Base-by-base conservation (phyloP, 2,329 filamentous ascomycete genomes). In the Fusarium tuaranense region DNA sequence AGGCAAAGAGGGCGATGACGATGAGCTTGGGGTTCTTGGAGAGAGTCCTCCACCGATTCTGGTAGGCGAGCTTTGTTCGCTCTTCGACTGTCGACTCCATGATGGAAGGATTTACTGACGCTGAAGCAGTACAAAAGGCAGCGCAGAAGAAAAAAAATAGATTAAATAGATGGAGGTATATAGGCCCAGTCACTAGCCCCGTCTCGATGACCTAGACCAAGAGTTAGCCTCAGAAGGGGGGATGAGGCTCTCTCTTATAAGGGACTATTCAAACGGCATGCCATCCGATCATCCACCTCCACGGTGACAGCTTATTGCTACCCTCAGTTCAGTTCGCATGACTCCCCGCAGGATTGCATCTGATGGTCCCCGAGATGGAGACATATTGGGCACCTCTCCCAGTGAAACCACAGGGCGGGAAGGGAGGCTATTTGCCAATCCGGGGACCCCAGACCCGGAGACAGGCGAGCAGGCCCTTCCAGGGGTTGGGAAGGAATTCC, bases 1-100 rank as follows among this genome's bases (percentile, higher is more conserved):
- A 78, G 44, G 76, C 76, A n/a, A 78, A 78, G 18, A 78, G 67
- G 2, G 76, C 76, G 22, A 78, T 76, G 63, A 76, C 60, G 3
- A 77, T 66, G 18, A 78, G 46, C 59, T 78, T 78, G 10, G 76
- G 76, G 7, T 78, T 78, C 18, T 73, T 72, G 10, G 61, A 68
- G 25, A 77, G 70, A n/a, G 75, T 77, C 58, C 57, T 74, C 75
- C 75, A 77, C 64, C 75, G 67, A 57, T 68, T 76, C 67, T 77
- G 68, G 67, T 76, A 76, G 32, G 75, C 75, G 64, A 77, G 75
- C 64, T 75, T 76, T 7, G 61, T 66, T 12, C 63, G 65, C 72
- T 68, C 67, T 8, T 74, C 70, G 2, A 74, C 63, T 34, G 67
- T 74, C 16, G 64, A 71, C 46, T 73, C 68, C 71, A 75, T 77